Evolutionary conservation across 2,329 filamentous ascomycete genomes (phyloP), one percentile per base, ranked within the genome.

Genomic region (Berkeleyomyces rouxiae): DNA sequence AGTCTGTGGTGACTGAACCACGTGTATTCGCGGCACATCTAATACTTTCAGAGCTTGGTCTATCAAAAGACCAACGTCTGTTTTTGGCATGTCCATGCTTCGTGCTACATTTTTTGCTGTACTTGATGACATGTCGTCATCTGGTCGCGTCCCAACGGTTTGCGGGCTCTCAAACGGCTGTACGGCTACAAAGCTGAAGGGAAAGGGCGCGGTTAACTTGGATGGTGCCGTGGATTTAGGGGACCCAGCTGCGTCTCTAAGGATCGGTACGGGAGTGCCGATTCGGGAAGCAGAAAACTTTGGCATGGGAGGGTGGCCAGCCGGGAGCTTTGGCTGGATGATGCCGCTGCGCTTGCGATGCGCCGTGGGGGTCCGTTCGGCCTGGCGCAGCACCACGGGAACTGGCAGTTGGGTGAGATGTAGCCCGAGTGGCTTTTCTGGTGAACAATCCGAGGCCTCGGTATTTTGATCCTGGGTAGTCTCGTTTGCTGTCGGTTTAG

Each of bases 121-220:
- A 7, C 10, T 37, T 37, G 49, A 10, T 5, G 37, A 33, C 49
- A 37, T 7, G 37, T 55, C 49, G n/a, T 55, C 49, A 3, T 61
- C 58, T 10, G 59, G 40, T 47, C 62, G 43, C 51, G 33, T 40
- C 57, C 64, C 57, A 57, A 53, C 62, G 51, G 63, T 60, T 31
- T 60, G 58, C 3, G 58, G 65, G 33, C 65, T 59, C 46, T 67
- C 63, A 39, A 68, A 68, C 7, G 43, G 64, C 51, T 67, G 66
- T 2, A 69, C 62, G 1, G 69, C 66, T 13, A 68, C 66, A 0
- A 68, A 67, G 2, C 68, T 70, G 0, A 67, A 61, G 31, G 70
- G 47, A 7, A 61, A 66, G 1, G 69, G 68, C 4, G 67, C 62
- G 1, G 68, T 23, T 23, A 23, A 66, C 0, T 68, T 69, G 4